Evolutionary conservation across 306 rosid species (phyloP), one percentile per base, ranked within the genome.

Genomic region (Lathyrus oleraceus): DNA sequence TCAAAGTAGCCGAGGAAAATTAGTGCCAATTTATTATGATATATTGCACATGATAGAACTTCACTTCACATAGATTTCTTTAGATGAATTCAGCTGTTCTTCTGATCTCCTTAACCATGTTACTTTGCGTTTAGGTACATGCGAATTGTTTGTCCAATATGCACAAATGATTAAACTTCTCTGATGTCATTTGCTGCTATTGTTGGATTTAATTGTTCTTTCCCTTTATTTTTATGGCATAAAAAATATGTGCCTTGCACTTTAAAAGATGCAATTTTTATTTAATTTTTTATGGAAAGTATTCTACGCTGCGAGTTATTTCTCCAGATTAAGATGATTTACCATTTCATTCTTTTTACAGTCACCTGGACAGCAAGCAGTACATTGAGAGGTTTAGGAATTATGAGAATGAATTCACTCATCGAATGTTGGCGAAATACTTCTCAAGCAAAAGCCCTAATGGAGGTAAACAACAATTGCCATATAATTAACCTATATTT

Each of bases 311-410:
- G 27, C 64, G 27, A 61, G 28, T 61, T 71, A 39, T 64, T 28
- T 61, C 28, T 39, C 44, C 40, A 39, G 17, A 38, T 48, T 61
- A 36, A 72, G 56, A 68, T 49, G 27, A 71, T 72, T 57, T 58
- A 40, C 30, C 25, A 13, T 60, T 28, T 58, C 76, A 68, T 72
- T 67, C 21, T 38, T 76, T 76, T 35, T 72, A 6, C 78, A 83
- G 87, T 77, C 78, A 83, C 57, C 69, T 83, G 78, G 85, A 80
- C 53, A 73, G 84, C 65, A 35, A 69, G 6, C 75, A 73, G 32
- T 80, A 54, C 76, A 65, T 73, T 60, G 82, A 73, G 64, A 80
- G 87, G 30, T 76, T 83, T 70, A 73, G 62, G 66, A 83, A 73
- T 52, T 73, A 80, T 73, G 80, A 77, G 28, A 58, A 70, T n/a